A percentile compares a stretch with the other conserved stretches of the same genome.
phyloP scores from a whole-genome alignment of 2,329 filamentous ascomycete genomes.

The Aurifilum marmelostoma region DNA sequence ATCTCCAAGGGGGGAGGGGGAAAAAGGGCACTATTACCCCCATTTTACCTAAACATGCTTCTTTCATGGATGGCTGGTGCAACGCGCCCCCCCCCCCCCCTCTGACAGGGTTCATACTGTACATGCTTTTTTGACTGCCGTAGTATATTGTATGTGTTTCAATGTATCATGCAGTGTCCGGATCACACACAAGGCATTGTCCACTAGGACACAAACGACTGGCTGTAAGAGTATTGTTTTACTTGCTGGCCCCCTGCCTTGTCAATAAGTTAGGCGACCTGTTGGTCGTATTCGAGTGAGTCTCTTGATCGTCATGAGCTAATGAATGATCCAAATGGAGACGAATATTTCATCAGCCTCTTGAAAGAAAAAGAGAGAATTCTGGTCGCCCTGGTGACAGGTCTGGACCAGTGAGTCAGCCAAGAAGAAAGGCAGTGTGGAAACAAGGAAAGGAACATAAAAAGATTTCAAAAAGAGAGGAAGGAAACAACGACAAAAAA shows the following conservation, averaged over 20 bases:
- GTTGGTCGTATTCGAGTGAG: neutral
- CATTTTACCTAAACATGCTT: slow-evolving; percentile 15
- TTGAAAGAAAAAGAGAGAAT: neutral
- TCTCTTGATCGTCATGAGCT: neutral
- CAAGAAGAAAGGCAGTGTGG: neutral
- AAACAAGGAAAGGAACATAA: neutral
- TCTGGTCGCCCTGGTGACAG: neutral
- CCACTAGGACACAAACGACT: neutral
- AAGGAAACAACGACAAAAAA: neutral
- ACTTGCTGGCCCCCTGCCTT: neutral
- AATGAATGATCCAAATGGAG: neutral
- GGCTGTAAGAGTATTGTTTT: neutral
- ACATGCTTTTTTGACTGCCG: too few species aligned
- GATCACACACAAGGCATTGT: neutral
- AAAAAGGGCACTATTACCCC: slow-evolving; percentile 9
- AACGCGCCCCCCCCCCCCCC: neutral
- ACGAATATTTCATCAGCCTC: neutral
- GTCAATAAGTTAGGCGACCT: neutral
- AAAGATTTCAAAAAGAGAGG: too few species aligned
- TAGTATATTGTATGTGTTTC: too few species aligned
- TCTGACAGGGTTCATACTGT: neutral
- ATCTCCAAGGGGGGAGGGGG: too few species aligned
- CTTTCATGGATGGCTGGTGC: neutral
- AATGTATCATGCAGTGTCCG: neutral
- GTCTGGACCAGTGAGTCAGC: neutral